Conservation (phyloP, 1,139 yeast species). For the Pichia sp. region DNA sequence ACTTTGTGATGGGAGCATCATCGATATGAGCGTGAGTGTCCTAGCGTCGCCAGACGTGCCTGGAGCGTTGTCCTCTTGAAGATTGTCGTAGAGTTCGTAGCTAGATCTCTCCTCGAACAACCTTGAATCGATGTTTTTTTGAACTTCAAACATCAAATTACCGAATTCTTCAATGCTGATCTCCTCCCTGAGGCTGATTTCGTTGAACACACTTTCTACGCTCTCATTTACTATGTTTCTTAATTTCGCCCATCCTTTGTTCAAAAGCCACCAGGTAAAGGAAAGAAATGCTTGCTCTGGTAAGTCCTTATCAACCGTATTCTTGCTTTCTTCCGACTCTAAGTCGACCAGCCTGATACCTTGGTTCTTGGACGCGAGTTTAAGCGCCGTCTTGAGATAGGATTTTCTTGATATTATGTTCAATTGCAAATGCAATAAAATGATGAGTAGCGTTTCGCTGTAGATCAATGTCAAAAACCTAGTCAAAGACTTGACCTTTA, state of each 20-base stretch:
- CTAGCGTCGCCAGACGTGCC: background rate
- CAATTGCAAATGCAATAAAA: slow-evolving; percentile 79
- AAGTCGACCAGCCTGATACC: slow-evolving; percentile 24
- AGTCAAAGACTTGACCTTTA: slow-evolving; percentile 71
- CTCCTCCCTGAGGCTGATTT: slow-evolving; percentile 68
- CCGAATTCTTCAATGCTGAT: slow-evolving; percentile 59
- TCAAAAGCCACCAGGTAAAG: slow-evolving; percentile 90
- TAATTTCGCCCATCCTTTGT: slow-evolving; percentile 72
- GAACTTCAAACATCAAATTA: slow-evolving; percentile 41
- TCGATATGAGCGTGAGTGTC: slow-evolving; percentile 18
- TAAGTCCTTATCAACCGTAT: slow-evolving; percentile 35
- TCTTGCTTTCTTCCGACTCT: slow-evolving; percentile 16
- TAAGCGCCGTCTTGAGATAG: slow-evolving; percentile 73
- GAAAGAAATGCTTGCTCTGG: slow-evolving; percentile 83
- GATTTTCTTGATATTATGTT: slow-evolving; percentile 85
- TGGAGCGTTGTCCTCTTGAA: background rate
- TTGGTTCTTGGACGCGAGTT: slow-evolving; percentile 46
- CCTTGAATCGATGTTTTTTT: slow-evolving; percentile 31
- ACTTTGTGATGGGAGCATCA: slow-evolving; percentile 38
- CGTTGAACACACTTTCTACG: slow-evolving; percentile 59
- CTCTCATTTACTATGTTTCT: slow-evolving; percentile 51
- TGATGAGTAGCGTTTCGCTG: slow-evolving; percentile 61
- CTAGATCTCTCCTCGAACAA: slow-evolving; percentile 6
- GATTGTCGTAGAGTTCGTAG: slow-evolving; percentile 1
- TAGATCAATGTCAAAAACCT: slow-evolving; percentile 71